phyloP scores from a whole-genome alignment of 2,329 filamentous ascomycete species.

The Pseudopyricularia cyperi region DNA sequence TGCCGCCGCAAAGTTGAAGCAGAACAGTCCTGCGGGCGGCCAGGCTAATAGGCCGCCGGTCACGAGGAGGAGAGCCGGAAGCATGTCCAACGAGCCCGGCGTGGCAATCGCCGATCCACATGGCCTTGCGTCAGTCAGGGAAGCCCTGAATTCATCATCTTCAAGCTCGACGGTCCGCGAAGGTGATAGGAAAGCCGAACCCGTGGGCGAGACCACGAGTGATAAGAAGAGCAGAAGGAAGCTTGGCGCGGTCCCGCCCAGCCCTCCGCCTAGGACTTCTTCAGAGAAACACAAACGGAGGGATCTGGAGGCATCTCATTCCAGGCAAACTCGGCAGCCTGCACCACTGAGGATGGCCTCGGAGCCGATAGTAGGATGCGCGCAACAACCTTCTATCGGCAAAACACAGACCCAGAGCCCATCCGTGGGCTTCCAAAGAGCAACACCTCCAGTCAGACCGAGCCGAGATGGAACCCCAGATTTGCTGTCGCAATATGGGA shows the following conservation, averaged over 20 bases:
- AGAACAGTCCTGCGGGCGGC: constrained; percentile 35
- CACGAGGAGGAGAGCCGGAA: constrained; percentile 42
- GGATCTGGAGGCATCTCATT: constrained; percentile 21
- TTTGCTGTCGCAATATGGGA: constrained; percentile 41
- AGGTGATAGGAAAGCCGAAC: constrained; percentile 23
- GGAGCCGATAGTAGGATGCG: constrained; percentile 10
- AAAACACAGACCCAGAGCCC: constrained; percentile 12
- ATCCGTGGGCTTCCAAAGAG: constrained; percentile 15
- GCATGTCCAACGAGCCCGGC: constrained; percentile 37
- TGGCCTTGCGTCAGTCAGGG: constrained; percentile 51
- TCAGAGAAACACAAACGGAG: constrained; percentile 38
- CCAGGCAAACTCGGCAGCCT: constrained; percentile 20
- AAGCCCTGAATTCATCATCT: constrained; percentile 60
- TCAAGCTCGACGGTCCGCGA: constrained; percentile 55
- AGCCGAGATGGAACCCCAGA: constrained; percentile 56
- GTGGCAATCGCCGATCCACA: constrained; percentile 32
- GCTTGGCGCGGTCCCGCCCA: constrained; percentile 38
- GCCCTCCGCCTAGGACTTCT: constrained; percentile 48
- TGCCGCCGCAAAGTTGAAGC: constrained; percentile 33
- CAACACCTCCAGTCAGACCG: constrained; percentile 42
- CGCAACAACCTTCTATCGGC: constrained; percentile 9
- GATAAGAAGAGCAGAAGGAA: constrained; percentile 25
- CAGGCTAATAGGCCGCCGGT: constrained; percentile 9
- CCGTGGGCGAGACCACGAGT: constrained; percentile 12
- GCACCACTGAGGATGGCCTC: constrained; percentile 11